phyloP scores from a whole-genome alignment of 2,329 filamentous ascomycete genomes.

The Nemania sp. region DNA sequence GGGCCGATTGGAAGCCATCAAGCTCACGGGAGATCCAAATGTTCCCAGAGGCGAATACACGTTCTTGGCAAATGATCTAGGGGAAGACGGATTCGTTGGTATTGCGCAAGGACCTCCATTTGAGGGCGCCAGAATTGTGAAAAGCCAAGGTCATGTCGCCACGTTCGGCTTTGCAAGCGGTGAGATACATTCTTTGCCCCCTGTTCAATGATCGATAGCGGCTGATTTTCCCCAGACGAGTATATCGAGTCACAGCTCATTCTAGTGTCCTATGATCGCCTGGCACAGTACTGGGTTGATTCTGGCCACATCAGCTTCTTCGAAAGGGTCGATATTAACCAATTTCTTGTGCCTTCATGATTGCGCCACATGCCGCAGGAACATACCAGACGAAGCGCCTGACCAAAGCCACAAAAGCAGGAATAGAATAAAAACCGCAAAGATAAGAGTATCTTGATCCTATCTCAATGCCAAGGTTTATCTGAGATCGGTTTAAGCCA shows the following conservation, averaged over 20 bases:
- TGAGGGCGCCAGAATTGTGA: conserved; percentile 73
- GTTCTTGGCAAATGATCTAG: conserved; percentile 80
- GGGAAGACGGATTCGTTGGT: conserved; percentile 65
- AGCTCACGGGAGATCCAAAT: conserved; percentile 89
- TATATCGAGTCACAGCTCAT: conserved; percentile 79
- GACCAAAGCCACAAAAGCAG: too few relatives aligned
- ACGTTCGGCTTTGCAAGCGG: conserved; percentile 71
- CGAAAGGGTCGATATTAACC: conserved; percentile 62
- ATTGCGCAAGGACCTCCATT: conserved; percentile 71
- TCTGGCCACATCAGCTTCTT: conserved; percentile 66
- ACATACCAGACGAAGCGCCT: too few relatives aligned
- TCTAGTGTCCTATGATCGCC: conserved; percentile 72
- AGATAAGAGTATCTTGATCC: too few relatives aligned
- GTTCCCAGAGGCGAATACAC: conserved; percentile 85
- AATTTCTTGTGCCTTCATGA: conserved; percentile 44
- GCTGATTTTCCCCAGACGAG: conserved; percentile 57
- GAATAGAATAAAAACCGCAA: too few relatives aligned
- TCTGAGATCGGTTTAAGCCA: too few relatives aligned
- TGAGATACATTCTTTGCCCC: conserved; percentile 52
- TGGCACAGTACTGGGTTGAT: conserved; percentile 82
- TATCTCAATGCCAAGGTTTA: too few relatives aligned
- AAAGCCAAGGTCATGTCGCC: conserved; percentile 78
- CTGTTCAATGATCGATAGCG: conserved; percentile 16
- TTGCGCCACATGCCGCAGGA: not conserved
- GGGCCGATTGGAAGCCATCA: conserved; percentile 79